Conservation (phyloP, 164 flowering plant genomes). For the Aristolochia fimbriata region DNA sequence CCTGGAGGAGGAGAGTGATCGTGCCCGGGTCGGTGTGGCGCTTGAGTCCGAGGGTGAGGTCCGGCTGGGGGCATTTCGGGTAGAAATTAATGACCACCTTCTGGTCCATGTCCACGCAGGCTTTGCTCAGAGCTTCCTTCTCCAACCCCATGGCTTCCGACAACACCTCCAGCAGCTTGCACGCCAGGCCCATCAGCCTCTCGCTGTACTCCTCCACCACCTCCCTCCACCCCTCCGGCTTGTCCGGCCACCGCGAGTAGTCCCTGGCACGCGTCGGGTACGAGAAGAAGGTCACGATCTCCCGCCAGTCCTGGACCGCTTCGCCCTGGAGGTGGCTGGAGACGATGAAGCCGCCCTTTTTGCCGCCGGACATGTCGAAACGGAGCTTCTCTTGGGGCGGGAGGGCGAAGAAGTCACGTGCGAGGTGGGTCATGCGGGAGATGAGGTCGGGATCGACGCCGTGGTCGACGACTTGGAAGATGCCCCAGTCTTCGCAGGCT, state of each 20-base stretch:
- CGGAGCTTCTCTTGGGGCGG: conserved; percentile 72
- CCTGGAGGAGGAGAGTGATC: conserved; percentile 71
- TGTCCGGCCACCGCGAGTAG: conserved; percentile 85
- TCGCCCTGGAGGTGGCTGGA: conserved; percentile 90
- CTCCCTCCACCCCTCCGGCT: conserved; percentile 64
- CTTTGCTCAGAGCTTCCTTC: conserved; percentile 63
- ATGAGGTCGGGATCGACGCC: conserved; percentile 52
- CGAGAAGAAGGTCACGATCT: conserved; percentile 73
- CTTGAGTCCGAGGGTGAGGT: conserved; percentile 79
- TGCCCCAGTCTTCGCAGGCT: conserved; percentile 84
- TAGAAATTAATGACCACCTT: conserved; percentile 74
- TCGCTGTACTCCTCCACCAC: conserved; percentile 61
- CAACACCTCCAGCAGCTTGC: conserved; percentile 61
- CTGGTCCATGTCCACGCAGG: conserved; percentile 87
- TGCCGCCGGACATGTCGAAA: conserved; percentile 74
- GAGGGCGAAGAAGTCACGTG: conserved; percentile 59
- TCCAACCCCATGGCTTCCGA: conserved; percentile 83
- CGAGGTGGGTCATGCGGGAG: conserved; percentile 46
- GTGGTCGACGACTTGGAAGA: conserved; percentile 80
- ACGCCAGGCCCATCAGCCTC: conserved; percentile 59
- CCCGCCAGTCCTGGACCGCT: conserved; percentile 78
- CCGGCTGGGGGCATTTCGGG: conserved; percentile 81
- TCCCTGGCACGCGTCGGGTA: conserved; percentile 59
- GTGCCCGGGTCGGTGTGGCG: conserved; percentile 92
- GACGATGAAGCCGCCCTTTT: conserved; percentile 79